A percentile compares a stretch with the other conserved stretches of the same genome.
phyloP scores from a whole-genome alignment of 2,329 filamentous ascomycete genomes.

The Arthrobotrys sinensis region DNA sequence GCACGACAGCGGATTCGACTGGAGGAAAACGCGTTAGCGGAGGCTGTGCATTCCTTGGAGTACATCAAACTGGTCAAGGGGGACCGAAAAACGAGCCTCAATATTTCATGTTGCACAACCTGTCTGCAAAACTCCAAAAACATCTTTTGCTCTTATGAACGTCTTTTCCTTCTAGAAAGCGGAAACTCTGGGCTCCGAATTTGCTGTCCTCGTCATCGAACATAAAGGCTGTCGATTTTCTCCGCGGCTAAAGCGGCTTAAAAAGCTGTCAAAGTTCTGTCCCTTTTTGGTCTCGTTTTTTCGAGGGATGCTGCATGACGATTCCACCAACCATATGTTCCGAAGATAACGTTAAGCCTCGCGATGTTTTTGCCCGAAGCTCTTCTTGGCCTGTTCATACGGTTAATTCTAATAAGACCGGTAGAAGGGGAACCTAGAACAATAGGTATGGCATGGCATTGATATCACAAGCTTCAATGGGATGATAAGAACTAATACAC shows the following conservation, averaged over 20 bases:
- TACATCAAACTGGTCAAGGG: slow-evolving; percentile 1
- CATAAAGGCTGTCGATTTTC: slow-evolving; percentile 10
- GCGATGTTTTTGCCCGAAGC: slow-evolving; percentile 21
- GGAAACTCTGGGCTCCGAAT: not conserved
- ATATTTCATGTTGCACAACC: slow-evolving; percentile 15
- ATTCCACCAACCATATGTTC: slow-evolving; percentile 9
- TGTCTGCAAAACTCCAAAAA: slow-evolving; percentile 4
- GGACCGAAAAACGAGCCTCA: slow-evolving; percentile 23
- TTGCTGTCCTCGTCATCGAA: not conserved
- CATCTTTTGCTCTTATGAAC: not conserved
- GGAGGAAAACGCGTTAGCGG: slow-evolving; percentile 13
- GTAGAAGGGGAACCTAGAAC: slow-evolving; percentile 5
- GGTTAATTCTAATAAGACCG: slow-evolving; percentile 22
- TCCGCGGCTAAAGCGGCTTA: slow-evolving; percentile 13
- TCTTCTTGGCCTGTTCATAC: slow-evolving; percentile 25
- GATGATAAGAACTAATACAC: slow-evolving; percentile 8
- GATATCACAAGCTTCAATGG: not conserved
- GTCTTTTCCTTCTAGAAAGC: not conserved
- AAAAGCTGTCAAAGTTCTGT: slow-evolving; percentile 19
- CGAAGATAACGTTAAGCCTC: slow-evolving; percentile 31
- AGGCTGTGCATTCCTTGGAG: slow-evolving; percentile 22
- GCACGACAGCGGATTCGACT: slow-evolving; percentile 4
- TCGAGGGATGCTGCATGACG: slow-evolving; percentile 3
- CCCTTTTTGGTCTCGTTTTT: not conserved
- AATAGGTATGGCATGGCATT: slow-evolving; percentile 1